A percentile compares a stretch with the other conserved stretches of the same genome.
phyloP scores from a whole-genome alignment of 257 asterid species.

The Solanum piurae region DNA sequence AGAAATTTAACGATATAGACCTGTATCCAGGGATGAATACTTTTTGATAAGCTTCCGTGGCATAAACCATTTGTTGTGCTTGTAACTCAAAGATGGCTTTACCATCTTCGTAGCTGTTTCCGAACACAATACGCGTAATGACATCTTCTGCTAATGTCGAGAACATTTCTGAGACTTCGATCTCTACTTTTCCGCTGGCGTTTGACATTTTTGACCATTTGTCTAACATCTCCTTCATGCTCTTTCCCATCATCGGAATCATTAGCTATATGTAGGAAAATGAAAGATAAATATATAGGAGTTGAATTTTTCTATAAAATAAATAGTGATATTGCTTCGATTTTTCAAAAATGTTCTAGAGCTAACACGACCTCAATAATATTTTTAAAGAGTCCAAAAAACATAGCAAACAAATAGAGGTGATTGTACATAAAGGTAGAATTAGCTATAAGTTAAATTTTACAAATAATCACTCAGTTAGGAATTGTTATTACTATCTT shows the following conservation, averaged over 20 bases:
- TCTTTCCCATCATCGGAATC: slow-evolving; percentile 70
- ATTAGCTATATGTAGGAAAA: slow-evolving; percentile 30
- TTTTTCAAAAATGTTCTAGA: background rate
- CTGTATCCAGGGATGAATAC: slow-evolving; percentile 80
- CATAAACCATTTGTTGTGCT: slow-evolving; percentile 80
- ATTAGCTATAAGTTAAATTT: background rate
- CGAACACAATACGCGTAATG: slow-evolving; percentile 65
- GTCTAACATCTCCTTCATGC: slow-evolving; percentile 49
- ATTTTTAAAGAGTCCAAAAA: background rate
- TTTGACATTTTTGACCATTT: slow-evolving; percentile 50
- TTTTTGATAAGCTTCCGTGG: slow-evolving; percentile 79
- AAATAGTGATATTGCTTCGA: background rate
- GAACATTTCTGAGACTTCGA: slow-evolving; percentile 68
- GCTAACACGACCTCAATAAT: no score
- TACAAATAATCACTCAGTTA: background rate
- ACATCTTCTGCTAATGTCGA: slow-evolving; percentile 62
- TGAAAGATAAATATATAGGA: background rate
- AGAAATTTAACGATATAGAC: slow-evolving; percentile 11
- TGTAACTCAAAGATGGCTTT: slow-evolving; percentile 60
- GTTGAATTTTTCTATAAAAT: background rate
- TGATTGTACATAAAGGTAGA: background rate
- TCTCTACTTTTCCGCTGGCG: slow-evolving; percentile 41
- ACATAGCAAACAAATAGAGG: background rate
- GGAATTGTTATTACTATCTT: background rate
- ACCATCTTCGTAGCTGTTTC: slow-evolving; percentile 75